phyloP scores from a whole-genome alignment of 2,329 filamentous ascomycete genomes.

The Trichophyton mentagrophytes region DNA sequence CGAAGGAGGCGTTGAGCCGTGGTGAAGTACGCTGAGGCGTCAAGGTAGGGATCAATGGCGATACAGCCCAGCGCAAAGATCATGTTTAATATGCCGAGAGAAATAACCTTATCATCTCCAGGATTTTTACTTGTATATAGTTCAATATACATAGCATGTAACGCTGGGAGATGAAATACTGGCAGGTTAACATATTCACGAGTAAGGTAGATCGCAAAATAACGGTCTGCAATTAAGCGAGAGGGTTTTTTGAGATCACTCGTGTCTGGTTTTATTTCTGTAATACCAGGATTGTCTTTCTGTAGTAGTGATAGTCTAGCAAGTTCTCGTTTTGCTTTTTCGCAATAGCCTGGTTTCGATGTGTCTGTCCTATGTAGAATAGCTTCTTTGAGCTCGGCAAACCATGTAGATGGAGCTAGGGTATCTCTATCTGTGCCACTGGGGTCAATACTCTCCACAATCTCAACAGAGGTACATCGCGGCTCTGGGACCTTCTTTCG shows the following conservation, averaged over 20 bases:
- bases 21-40: constrained; percentile 13
- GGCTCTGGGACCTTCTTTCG: neutral
- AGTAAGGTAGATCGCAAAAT: constrained; percentile 15
- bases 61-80: constrained; percentile 16
- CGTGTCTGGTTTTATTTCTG: neutral
- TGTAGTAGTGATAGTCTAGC: constrained; percentile 4
- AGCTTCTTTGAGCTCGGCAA: constrained; percentile 9
- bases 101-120: constrained; percentile 8
- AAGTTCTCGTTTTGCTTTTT: constrained; percentile 7
- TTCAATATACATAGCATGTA: constrained; percentile 13
- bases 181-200: constrained; percentile 20
- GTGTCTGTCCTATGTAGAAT: constrained; percentile 11
- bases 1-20: constrained; percentile 14
- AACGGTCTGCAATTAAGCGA: constrained; percentile 13
- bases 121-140: constrained; percentile 6
- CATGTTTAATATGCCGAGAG: constrained; percentile 15
- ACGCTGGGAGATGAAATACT: constrained; percentile 15
- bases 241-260: constrained; percentile 9
- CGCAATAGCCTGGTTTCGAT: constrained; percentile 10
- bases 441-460: neutral
- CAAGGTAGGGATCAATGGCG: constrained; percentile 5
- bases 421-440: neutral
- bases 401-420: neutral
- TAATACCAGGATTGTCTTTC: constrained; percentile 6
- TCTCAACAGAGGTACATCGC: neutral